A percentile compares a stretch with the other conserved stretches of the same genome.
These are phyloP conservation scores for Litchi chinensis DNA, from an alignment of 345 rosid genomes.

Conservation along the genomic window DNA sequence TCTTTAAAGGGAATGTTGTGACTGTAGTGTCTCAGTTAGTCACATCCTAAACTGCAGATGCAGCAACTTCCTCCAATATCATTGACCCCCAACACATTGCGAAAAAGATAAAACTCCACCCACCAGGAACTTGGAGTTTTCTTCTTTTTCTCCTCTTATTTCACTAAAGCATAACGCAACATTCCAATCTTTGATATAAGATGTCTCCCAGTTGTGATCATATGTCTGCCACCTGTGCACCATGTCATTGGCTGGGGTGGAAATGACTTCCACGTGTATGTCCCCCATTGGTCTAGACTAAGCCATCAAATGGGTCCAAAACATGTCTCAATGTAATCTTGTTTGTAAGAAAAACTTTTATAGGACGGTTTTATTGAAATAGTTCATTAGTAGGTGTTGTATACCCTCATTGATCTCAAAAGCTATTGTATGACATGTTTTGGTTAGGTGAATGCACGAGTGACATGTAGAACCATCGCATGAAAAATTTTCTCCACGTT, in stretches of 20 bases:
- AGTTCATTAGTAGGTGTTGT: too few relatives aligned
- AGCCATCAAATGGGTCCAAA: constrained; percentile 3
- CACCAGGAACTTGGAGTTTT: constrained; percentile 29
- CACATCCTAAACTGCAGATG: constrained; percentile 33
- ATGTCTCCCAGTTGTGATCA: constrained; percentile 17
- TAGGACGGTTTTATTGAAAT: too few relatives aligned
- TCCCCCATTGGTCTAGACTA: constrained; percentile 14
- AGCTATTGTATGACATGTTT: too few relatives aligned
- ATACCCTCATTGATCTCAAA: too few relatives aligned
- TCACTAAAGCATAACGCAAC: constrained; percentile 10
- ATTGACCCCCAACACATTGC: constrained; percentile 22
- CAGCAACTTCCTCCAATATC: constrained; percentile 19
- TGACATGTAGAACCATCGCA: too few relatives aligned
- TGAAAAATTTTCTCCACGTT: too few relatives aligned
- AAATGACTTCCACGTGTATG: constrained; percentile 12
- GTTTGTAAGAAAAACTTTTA: background rate
- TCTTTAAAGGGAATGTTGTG: constrained; percentile 38
- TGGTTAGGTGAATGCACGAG: too few relatives aligned
- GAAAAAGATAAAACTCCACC: constrained; percentile 18
- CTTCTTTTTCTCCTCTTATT: background rate
- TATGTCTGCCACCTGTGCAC: constrained; percentile 6
- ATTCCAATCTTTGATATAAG: constrained; percentile 18
- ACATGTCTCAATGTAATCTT: background rate
- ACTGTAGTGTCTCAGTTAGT: constrained; percentile 41
- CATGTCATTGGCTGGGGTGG: background rate